phyloP scores from a whole-genome alignment of 2,329 filamentous ascomycete species.

The Aspergillus intermedius region DNA sequence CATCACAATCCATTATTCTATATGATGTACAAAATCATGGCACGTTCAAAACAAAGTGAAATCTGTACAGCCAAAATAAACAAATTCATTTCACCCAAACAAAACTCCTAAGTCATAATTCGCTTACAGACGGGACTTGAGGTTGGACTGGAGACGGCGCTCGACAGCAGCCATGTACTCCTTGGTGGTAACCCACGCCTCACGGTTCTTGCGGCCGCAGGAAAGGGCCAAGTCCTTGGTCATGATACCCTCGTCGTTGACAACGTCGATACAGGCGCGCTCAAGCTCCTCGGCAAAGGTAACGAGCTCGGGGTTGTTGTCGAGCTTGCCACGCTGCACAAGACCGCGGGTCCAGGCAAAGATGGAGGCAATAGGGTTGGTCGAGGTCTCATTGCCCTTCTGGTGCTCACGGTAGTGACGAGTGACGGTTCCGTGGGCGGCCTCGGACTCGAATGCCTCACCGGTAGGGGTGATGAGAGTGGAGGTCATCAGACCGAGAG shows the following conservation, averaged over 20 bases:
- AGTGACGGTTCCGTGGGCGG: conserved; percentile 95
- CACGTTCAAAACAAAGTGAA: not conserved
- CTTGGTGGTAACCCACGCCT: conserved; percentile 82
- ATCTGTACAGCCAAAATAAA: no score
- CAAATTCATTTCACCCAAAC: conserved; percentile 1
- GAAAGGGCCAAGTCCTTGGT: conserved; percentile 98
- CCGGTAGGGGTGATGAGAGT: conserved; percentile 95
- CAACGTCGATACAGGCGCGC: conserved; percentile 87
- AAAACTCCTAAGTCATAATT: conserved; percentile 1
- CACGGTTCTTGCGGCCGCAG: conserved; percentile 77
- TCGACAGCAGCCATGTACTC: conserved; percentile 93
- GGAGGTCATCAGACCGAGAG: conserved; percentile 96
- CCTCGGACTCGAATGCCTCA: conserved; percentile 95
- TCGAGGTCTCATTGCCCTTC: conserved; percentile 94
- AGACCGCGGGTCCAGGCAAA: conserved; percentile 98
- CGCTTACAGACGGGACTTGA: conserved; percentile 41
- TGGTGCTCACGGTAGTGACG: conserved; percentile 98
- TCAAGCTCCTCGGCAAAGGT: conserved; percentile 88
- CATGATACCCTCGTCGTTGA: conserved; percentile 93
- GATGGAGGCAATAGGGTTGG: conserved; percentile 97
- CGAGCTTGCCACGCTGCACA: conserved; percentile 84
- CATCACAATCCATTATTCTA: not conserved
- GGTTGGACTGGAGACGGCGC: conserved; percentile 71
- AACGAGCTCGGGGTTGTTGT: conserved; percentile 84
- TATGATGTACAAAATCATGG: not conserved